Base-by-base conservation (phyloP, 2,329 filamentous ascomycete genomes). In the Endoconidiophora laricicola region DNA sequence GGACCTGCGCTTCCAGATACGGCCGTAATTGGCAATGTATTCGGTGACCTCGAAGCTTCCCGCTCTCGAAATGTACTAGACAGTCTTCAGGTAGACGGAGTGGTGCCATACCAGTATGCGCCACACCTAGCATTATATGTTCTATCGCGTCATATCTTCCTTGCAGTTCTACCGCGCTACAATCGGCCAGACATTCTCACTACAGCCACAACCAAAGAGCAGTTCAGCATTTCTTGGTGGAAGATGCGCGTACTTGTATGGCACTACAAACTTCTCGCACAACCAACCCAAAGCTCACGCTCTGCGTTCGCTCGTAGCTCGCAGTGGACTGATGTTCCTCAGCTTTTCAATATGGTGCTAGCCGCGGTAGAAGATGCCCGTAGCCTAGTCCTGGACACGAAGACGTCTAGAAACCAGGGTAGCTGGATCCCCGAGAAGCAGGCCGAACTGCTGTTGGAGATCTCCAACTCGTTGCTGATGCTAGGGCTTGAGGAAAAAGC, bases 111-210 rank as follows among this genome's bases (percentile, higher is more conserved):
- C 63, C 77, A 81, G 44, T 73, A 94, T 52, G 87, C 87, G 18
- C 86, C 88, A 0, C 75, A 83, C 56, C 71, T 94, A 12, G 86
- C 95, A 60, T 72, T 96, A 1, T 83, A 96, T 55, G 81, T 79
- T 55, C 68, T 95, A 5, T 85, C 88, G 2, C 65, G 68, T 23
- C 41, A 43, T 39, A 44, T 40, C 29, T 44, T 52, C 12, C 18
- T 38, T 2, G 36, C 37, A 1, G 45, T 44, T 6, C 24, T 68
- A 68, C 55, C 61, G 75, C 24, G 67, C 78, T 49, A 62, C 63
- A 2, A 54, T 54, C 4, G 53, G 52, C 4, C 49, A 36, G 14
- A 44, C 53, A 23, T 18, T 4, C 20, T 26, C 24, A 24, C 10
- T 69, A 68, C 59, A 66, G 65, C 12, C 56, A 6, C 20, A 53